Conservation (phyloP, 371 early-diverging fungal genomes). For the Thermomucor indicae-seudaticae region DNA sequence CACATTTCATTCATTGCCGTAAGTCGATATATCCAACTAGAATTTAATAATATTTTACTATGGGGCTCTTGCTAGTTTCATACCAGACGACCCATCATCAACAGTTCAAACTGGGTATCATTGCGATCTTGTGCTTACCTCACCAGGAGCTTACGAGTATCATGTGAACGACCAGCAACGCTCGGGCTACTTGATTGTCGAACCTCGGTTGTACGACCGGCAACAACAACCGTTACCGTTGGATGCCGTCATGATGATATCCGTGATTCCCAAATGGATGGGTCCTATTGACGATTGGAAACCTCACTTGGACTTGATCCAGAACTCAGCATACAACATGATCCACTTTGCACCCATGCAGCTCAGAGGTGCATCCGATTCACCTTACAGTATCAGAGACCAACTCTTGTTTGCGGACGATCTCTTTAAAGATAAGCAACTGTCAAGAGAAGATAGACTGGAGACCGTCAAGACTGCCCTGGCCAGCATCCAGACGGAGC, state of each 20-base stretch:
- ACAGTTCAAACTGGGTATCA: constrained; percentile 14
- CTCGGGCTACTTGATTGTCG: constrained; percentile 80
- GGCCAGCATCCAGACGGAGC: constrained; percentile 49
- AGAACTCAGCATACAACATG: constrained; percentile 90
- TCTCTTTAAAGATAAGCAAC: constrained; percentile 60
- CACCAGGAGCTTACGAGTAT: constrained; percentile 87
- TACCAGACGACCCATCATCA: not conserved
- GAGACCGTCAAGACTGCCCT: constrained; percentile 52
- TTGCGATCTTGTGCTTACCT: constrained; percentile 63
- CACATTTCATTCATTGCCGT: constrained; percentile 36
- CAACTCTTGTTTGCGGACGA: constrained; percentile 85
- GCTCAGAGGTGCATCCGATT: constrained; percentile 85
- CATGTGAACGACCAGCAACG: constrained; percentile 61
- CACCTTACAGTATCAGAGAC: constrained; percentile 94
- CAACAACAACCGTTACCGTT: constrained; percentile 37
- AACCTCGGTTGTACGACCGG: constrained; percentile 65
- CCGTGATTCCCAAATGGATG: constrained; percentile 94
- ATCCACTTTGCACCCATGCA: constrained; percentile 95
- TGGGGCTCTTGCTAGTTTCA: constrained; percentile 1
- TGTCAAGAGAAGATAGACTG: constrained; percentile 54
- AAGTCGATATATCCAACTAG: constrained; percentile 14
- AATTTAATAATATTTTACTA: constrained; percentile 4
- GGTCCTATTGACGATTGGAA: constrained; percentile 82
- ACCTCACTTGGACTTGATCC: constrained; percentile 60
- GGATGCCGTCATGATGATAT: constrained; percentile 83